Evolutionary conservation across 805 yeast species (phyloP), one percentile per base, ranked within the genome.

Genomic region (Cyberlindnera samutprakarnensis): DNA sequence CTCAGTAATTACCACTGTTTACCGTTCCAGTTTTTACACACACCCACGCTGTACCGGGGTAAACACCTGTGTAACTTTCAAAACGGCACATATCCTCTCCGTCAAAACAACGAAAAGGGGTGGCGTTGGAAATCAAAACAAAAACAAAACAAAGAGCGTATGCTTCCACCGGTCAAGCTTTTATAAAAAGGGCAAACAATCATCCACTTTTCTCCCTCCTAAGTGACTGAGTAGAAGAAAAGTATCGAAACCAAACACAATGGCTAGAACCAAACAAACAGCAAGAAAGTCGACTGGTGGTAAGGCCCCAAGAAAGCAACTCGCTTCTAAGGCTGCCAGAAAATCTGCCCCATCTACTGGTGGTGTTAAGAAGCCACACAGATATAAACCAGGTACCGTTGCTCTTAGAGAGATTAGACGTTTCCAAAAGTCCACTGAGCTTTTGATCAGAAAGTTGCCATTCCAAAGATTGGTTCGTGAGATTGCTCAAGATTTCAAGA

Each of bases 401-500:
- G 96, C 96, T 43, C 74, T 86, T 62, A 80, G 95, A 71, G 97
- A 90, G 72, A 85, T 92, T 59, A 82, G 96, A 74, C 81, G 94
- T 75, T 90, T 88, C 72, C 97, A 90, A 71, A 84, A 86, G 62
- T 82, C 95, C 39, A 88, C 97, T 50, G 95, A 88, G 63, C 72
- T 90, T 32, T 76, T 90, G 66, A 85, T 90, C 66, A 83, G 95
- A 74, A 90, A 90, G 66, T 75, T 90, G 51, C 97, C 97, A 39
- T 90, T 90, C 81, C 96, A 90, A 64, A 80, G 96, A 73, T 75
- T 88, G 59, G 96, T 88, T 37, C 75, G 96, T 64, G 96, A 88
- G 68, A 85, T 90, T 44, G 94, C 96, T 44, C 90, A 82, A 64
- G 96, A 87, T 61, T 82, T 83, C 76, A 82, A 80, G 71, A 77